Evolutionary conservation across 2,329 filamentous ascomycete species (phyloP).

Genomic region (Penicillium expansum): DNA sequence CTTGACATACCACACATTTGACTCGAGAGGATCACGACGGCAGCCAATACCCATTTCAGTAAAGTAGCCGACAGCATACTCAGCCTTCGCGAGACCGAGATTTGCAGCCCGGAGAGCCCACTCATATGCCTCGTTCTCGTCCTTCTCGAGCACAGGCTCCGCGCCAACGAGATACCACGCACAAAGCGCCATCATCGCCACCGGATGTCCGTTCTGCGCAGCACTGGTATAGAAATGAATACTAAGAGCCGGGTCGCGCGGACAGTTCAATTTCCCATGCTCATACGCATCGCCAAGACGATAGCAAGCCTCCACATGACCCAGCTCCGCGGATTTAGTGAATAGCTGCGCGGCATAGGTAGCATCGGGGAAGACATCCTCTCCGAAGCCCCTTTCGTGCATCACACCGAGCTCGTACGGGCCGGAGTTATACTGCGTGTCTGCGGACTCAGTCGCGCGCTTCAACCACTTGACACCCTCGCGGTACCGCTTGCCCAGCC

Average conservation of each 20-base stretch:
- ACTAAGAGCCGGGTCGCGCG: conserved; percentile 84
- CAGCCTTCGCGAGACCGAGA: conserved; percentile 65
- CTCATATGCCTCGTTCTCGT: conserved; percentile 93
- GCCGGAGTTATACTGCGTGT: conserved; percentile 85
- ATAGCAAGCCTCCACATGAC: conserved; percentile 80
- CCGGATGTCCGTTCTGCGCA: conserved; percentile 76
- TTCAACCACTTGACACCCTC: conserved; percentile 98
- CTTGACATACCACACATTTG: conserved; percentile 97
- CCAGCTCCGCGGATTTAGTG: conserved; percentile 88
- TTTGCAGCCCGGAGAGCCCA: conserved; percentile 89
- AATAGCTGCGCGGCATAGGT: conserved; percentile 90
- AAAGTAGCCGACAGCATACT: conserved; percentile 95
- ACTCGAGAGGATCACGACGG: conserved; percentile 87
- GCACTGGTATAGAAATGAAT: conserved; percentile 97
- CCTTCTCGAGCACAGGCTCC: conserved; percentile 85
- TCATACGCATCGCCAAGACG: conserved; percentile 96
- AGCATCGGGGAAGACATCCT: conserved; percentile 89
- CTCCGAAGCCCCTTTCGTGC: conserved; percentile 90
- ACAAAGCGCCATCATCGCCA: conserved; percentile 96
- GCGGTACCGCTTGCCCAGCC: conserved; percentile 74
- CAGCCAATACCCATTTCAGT: conserved; percentile 98
- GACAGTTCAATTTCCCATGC: conserved; percentile 82
- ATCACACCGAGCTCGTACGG: conserved; percentile 86
- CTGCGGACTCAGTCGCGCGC: conserved; percentile 83
- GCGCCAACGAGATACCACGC: conserved; percentile 98